Evolutionary conservation across 805 yeast species (phyloP).

Genomic region (Candida alai): DNA sequence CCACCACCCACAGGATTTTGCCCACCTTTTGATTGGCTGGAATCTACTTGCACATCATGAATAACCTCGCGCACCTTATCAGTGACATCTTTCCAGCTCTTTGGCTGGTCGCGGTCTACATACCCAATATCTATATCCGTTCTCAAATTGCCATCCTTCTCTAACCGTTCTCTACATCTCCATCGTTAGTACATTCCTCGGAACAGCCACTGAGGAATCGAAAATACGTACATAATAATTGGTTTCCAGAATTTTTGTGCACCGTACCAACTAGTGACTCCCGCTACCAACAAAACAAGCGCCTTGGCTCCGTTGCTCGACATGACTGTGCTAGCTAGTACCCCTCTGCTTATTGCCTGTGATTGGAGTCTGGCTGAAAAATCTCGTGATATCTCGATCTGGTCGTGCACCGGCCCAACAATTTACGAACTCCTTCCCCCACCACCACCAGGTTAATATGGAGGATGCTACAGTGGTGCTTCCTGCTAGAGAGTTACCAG

Average conservation of each 20-base stretch:
- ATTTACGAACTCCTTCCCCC: too few species aligned
- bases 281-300: conserved; percentile 15
- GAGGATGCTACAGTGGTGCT: too few species aligned
- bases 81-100: conserved; percentile 37
- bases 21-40: conserved; percentile 1
- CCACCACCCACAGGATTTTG: not conserved
- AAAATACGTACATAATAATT: conserved; percentile 51
- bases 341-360: too few species aligned
- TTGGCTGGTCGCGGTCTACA: conserved; percentile 27
- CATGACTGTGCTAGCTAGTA: conserved; percentile 4
- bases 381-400: too few species aligned
- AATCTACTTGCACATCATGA: conserved; percentile 20
- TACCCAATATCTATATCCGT: conserved; percentile 55
- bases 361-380: too few species aligned
- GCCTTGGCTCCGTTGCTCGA: conserved; percentile 16
- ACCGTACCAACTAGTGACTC: conserved; percentile 35
- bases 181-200: not conserved
- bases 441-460: too few species aligned
- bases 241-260: conserved; percentile 75
- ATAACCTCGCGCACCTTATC: conserved; percentile 26
- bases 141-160: conserved; percentile 63
- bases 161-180: conserved; percentile 49
- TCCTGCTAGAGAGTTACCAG: too few species aligned
- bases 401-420: too few species aligned
- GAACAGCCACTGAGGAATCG: not conserved